Percentiles rank a stretch among this genome's conserved stretches.
These are phyloP conservation scores for Prunus dulcis DNA, from an alignment of 306 rosid species.

Conservation along the genomic window DNA sequence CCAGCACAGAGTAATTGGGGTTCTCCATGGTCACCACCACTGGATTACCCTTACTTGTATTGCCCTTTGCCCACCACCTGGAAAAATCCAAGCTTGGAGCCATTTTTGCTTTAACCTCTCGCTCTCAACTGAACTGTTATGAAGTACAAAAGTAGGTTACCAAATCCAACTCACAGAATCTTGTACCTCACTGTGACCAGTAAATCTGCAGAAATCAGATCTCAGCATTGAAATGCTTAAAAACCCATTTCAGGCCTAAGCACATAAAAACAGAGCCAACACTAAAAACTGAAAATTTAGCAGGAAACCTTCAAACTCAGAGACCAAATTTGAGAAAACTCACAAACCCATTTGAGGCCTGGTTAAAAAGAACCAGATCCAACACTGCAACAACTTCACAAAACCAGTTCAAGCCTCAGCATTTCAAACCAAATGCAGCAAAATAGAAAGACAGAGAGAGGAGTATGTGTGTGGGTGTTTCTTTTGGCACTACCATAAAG, in stretches of 20 bases:
- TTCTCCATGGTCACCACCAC: conserved; percentile 64
- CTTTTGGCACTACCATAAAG: conserved; percentile 15
- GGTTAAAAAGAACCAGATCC: conserved; percentile 31
- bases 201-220: conserved; percentile 8
- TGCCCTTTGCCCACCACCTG: conserved; percentile 44
- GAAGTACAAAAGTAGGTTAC: neutral
- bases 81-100: conserved; percentile 39
- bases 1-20: conserved; percentile 51
- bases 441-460: conserved; percentile 2
- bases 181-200: conserved; percentile 1
- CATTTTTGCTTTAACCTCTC: conserved; percentile 20
- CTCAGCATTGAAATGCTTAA: conserved; percentile 13
- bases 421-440: conserved; percentile 29
- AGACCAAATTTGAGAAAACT: conserved; percentile 5
- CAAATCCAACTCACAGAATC: conserved; percentile 3
- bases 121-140: neutral
- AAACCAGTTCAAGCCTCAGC: conserved; percentile 27
- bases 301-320: conserved; percentile 6
- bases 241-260: conserved; percentile 7
- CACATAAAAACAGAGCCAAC: neutral
- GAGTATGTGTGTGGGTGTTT: neutral
- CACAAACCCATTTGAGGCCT: conserved; percentile 9
- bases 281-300: neutral
- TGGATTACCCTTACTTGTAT: conserved; percentile 39
- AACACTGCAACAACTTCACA: conserved; percentile 13